phyloP scores from a whole-genome alignment of 2,329 filamentous ascomycete genomes.

The Xylariaceae sp. region DNA sequence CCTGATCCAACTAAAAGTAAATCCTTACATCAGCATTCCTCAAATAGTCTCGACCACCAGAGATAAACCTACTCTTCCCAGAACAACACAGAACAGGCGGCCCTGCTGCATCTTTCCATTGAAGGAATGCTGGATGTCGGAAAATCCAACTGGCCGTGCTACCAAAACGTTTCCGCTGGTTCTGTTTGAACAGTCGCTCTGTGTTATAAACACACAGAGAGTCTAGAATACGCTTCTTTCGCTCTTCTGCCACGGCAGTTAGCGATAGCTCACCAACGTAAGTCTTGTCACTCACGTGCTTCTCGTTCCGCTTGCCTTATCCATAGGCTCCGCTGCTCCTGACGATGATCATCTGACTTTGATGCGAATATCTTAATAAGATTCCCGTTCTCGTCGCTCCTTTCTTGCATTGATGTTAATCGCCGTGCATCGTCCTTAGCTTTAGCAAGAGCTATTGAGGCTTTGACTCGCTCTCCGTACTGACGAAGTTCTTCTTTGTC shows the following conservation, averaged over 20 bases:
- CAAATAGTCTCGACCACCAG: background rate
- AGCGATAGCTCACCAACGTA: no score
- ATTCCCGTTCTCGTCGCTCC: background rate
- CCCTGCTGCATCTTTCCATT: background rate
- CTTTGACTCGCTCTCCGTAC: slow-evolving; percentile 19
- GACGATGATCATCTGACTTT: background rate
- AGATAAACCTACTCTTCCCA: slow-evolving; percentile 7
- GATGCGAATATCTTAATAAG: background rate
- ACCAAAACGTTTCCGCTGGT: slow-evolving; percentile 24
- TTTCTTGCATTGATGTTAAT: no score
- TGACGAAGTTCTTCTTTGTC: slow-evolving; percentile 21
- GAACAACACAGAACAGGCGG: slow-evolving; percentile 5
- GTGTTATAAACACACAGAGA: slow-evolving; percentile 27
- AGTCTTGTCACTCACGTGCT: background rate
- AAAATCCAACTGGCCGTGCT: slow-evolving; percentile 22
- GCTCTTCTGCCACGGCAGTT: no score
- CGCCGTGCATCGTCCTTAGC: slow-evolving; percentile 21
- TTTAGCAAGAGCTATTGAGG: slow-evolving; percentile 25
- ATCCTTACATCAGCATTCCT: no score
- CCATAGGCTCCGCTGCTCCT: background rate
- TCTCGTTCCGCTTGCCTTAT: background rate
- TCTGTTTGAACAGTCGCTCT: slow-evolving; percentile 23
- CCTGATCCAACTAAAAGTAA: slow-evolving; percentile 9
- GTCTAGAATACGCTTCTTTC: slow-evolving; percentile 25
- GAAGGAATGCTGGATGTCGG: slow-evolving; percentile 17